phyloP scores from a whole-genome alignment of 1,284 basidiomycete species.

The Mycosarcoma maydis region DNA sequence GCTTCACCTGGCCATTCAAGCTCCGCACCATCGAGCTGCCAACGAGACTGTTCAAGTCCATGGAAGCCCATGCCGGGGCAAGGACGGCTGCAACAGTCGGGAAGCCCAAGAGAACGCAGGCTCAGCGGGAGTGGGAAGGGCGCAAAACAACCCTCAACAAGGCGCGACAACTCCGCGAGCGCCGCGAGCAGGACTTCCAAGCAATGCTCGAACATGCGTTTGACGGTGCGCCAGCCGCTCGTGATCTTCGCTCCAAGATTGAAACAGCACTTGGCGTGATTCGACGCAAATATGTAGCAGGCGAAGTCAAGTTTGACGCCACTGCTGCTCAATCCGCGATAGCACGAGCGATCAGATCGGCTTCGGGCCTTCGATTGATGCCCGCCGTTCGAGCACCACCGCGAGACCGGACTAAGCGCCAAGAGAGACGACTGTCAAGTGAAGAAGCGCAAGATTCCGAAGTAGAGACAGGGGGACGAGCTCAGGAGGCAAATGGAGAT shows the following conservation, averaged over 20 bases:
- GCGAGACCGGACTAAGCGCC: slow-evolving; percentile 3
- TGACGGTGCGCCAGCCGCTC: slow-evolving; percentile 11
- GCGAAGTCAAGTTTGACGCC: slow-evolving; percentile 23
- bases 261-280: slow-evolving; percentile 25
- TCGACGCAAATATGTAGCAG: slow-evolving; percentile 31
- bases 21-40: slow-evolving; percentile 24
- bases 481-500: slow-evolving; percentile 1
- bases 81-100: not conserved
- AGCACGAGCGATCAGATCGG: slow-evolving; percentile 19
- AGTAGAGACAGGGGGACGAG: no score
- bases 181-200: slow-evolving; percentile 26
- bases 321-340: slow-evolving; percentile 29
- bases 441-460: slow-evolving; percentile 1
- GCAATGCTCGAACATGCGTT: slow-evolving; percentile 29
- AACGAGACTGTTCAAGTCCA: slow-evolving; percentile 4
- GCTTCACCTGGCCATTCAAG: slow-evolving; percentile 35
- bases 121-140: slow-evolving; percentile 28
- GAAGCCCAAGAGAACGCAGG: slow-evolving; percentile 5
- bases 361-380: slow-evolving; percentile 22
- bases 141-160: slow-evolving; percentile 35
- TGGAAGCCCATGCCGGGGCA: not conserved
- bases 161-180: slow-evolving; percentile 34
- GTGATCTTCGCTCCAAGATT: slow-evolving; percentile 27
- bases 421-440: not conserved
- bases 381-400: slow-evolving; percentile 17